Conservation (phyloP, 371 early-diverging fungal species). For the Dichotomocladium elegans region DNA sequence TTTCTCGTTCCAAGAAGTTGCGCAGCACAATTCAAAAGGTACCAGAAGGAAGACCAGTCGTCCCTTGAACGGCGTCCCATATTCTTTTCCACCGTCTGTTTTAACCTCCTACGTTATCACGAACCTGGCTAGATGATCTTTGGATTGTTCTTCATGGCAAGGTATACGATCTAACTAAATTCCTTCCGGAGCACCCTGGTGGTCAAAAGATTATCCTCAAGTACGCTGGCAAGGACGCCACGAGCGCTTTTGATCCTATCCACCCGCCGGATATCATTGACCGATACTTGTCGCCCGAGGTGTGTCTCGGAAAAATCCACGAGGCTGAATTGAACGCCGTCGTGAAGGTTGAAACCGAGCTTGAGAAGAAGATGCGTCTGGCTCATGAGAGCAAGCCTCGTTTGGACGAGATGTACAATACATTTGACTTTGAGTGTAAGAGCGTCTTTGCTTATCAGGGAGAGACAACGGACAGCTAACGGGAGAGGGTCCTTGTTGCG, state of each 20-base stretch:
- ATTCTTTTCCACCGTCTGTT: background rate
- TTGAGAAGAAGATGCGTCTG: conserved; percentile 30
- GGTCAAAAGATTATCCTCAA: conserved; percentile 63
- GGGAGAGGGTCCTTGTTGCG: too few species aligned
- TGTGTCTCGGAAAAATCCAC: conserved; percentile 51
- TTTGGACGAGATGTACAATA: conserved; percentile 60
- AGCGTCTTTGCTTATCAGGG: background rate
- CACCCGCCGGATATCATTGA: conserved; percentile 58
- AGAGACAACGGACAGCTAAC: background rate
- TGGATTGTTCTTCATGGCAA: conserved; percentile 85
- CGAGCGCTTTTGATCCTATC: conserved; percentile 78
- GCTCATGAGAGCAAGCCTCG: conserved; percentile 52
- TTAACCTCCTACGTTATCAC: background rate
- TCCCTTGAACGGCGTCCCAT: background rate
- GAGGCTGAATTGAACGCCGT: conserved; percentile 17
- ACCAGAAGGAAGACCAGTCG: background rate
- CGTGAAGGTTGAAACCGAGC: conserved; percentile 31
- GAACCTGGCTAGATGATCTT: conserved; percentile 50
- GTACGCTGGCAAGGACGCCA: conserved; percentile 77
- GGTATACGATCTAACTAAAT: conserved; percentile 83
- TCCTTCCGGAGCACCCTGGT: conserved; percentile 67
- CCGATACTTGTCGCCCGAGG: conserved; percentile 49
- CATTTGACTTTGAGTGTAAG: conserved; percentile 72
- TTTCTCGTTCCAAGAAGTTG: conserved; percentile 54
- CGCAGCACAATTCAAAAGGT: conserved; percentile 63